Conservation (phyloP, 441 rosid species). For the Gossypium schwendimanii region DNA sequence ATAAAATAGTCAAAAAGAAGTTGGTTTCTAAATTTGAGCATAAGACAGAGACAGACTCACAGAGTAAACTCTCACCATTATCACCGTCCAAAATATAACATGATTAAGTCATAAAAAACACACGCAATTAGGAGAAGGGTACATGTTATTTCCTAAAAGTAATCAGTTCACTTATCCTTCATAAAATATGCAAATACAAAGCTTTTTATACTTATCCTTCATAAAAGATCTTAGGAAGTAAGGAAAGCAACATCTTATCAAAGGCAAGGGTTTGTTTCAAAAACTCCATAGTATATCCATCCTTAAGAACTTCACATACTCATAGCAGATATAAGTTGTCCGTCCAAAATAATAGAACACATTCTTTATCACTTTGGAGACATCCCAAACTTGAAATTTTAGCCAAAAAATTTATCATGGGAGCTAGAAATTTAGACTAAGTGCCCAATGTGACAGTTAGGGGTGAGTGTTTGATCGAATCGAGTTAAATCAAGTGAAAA, state of each 20-base stretch:
- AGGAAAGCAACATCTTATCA: not conserved
- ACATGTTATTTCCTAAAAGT: not conserved
- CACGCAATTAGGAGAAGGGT: not conserved
- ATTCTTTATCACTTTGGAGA: not conserved
- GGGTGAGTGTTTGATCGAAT: too few species aligned
- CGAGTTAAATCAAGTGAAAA: too few species aligned
- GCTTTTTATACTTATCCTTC: not conserved
- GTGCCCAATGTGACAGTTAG: not conserved
- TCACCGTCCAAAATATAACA: not conserved
- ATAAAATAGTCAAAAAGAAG: constrained; percentile 10
- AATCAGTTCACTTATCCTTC: not conserved
- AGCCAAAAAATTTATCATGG: not conserved
- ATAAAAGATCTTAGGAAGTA: constrained; percentile 1
- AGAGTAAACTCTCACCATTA: not conserved
- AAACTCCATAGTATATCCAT: not conserved
- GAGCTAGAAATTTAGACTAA: not conserved
- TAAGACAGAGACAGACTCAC: not conserved
- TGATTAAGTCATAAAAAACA: not conserved
- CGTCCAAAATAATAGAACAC: not conserved
- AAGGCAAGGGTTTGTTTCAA: not conserved
- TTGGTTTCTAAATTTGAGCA: not conserved
- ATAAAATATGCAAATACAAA: not conserved
- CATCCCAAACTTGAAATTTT: not conserved
- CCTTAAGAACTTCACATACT: not conserved
- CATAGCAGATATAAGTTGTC: not conserved